These are phyloP conservation scores for Penicillium alfredii DNA, from an alignment of 495 filamentous ascomycete species.

Conservation along the genomic window DNA sequence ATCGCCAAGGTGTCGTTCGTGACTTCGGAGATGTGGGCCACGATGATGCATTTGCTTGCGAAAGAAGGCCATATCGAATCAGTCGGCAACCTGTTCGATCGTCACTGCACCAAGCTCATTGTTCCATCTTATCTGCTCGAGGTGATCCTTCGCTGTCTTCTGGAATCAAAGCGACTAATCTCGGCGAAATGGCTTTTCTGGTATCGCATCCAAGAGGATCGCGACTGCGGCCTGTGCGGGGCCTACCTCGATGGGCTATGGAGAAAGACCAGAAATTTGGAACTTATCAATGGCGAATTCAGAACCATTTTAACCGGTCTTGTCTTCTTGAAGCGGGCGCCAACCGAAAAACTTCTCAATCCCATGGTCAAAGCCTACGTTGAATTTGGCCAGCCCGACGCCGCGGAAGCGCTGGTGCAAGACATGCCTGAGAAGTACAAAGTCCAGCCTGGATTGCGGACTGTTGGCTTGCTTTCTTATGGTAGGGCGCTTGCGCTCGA, in stretches of 20 bases:
- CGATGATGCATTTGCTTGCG: slow-evolving; percentile 35
- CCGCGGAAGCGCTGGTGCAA: slow-evolving; percentile 32
- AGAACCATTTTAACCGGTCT: slow-evolving; percentile 24
- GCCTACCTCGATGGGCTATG: slow-evolving; percentile 38
- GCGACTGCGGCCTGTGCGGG: slow-evolving; percentile 33
- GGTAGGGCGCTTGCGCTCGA: slow-evolving; percentile 34
- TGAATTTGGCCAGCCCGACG: slow-evolving; percentile 30
- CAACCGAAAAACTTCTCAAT: slow-evolving; percentile 40
- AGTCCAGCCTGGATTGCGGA: slow-evolving; percentile 31
- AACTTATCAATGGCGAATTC: slow-evolving; percentile 33
- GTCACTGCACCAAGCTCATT: slow-evolving; percentile 21
- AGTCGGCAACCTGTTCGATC: slow-evolving; percentile 28
- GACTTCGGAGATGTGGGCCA: slow-evolving; percentile 34
- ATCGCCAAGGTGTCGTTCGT: slow-evolving; percentile 31
- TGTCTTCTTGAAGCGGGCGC: slow-evolving; percentile 18
- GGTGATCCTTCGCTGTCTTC: slow-evolving; percentile 33
- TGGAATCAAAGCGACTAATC: slow-evolving; percentile 37
- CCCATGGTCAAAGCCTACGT: slow-evolving; percentile 38
- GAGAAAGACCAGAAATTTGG: slow-evolving; percentile 38
- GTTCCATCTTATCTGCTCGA: slow-evolving; percentile 32
- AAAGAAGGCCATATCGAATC: slow-evolving; percentile 39
- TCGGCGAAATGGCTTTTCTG: slow-evolving; percentile 34
- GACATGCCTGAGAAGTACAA: slow-evolving; percentile 30
- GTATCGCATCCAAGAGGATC: slow-evolving; percentile 26
- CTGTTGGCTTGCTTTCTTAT: slow-evolving; percentile 34